A percentile compares a stretch with the other conserved stretches of the same genome.
Conservation (phyloP, 2,329 filamentous ascomycete genomes). For the Endoconidiophora laricicola region DNA sequence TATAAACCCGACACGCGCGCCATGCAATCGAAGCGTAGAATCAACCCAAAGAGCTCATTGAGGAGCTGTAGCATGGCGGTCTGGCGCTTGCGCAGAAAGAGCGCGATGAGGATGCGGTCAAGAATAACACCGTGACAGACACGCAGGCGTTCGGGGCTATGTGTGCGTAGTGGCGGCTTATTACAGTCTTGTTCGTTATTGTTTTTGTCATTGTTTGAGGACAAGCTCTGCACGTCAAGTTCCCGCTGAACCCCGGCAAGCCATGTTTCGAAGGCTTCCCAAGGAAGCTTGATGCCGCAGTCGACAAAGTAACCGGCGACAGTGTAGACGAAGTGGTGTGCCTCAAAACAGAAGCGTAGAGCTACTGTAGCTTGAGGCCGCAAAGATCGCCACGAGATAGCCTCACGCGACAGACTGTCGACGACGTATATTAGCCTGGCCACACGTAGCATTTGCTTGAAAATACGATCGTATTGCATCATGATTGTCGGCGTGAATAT, state of each 20-base stretch:
- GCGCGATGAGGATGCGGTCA: conserved; percentile 55
- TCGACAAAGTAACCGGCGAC: conserved; percentile 68
- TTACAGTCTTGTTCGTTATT: conserved; percentile 8
- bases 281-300: conserved; percentile 54
- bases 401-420: conserved; percentile 44
- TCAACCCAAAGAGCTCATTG: conserved; percentile 56
- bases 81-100: conserved; percentile 61
- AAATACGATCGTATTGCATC: conserved; percentile 70
- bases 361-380: conserved; percentile 17
- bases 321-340: conserved; percentile 60
- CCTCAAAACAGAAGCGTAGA: conserved; percentile 51
- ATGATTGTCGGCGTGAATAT: conserved; percentile 58
- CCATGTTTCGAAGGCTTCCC: conserved; percentile 51
- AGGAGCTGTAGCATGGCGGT: conserved; percentile 54
- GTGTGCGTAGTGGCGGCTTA: conserved; percentile 23
- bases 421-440: conserved; percentile 65
- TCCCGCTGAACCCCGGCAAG: conserved; percentile 45
- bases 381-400: conserved; percentile 21
- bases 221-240: conserved; percentile 27
- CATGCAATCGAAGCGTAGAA: conserved; percentile 54
- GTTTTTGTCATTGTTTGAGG: too few relatives aligned
- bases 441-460: conserved; percentile 61
- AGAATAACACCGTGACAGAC: conserved; percentile 56
- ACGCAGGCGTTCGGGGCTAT: conserved; percentile 49
- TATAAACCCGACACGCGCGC: conserved; percentile 25